A percentile compares a stretch with the other conserved stretches of the same genome.
phyloP scores from a whole-genome alignment of 2,329 filamentous ascomycete species.

The Pseudocercospora pini-densiflorae region DNA sequence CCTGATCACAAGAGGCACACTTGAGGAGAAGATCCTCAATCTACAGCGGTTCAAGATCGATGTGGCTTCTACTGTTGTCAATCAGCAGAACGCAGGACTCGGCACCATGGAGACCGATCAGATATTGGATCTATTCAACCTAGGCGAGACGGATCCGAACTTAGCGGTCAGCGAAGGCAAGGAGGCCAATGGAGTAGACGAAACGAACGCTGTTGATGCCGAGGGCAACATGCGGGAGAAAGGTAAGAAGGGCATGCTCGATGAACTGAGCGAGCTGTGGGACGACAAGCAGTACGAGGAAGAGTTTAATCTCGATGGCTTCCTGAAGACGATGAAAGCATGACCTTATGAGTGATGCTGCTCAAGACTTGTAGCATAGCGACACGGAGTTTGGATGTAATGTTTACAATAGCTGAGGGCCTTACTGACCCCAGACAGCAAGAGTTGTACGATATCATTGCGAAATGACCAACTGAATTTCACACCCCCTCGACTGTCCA shows the following conservation, averaged over 20 bases:
- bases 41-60: constrained; percentile 99
- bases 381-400: neutral
- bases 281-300: constrained; percentile 98
- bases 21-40: constrained; percentile 96
- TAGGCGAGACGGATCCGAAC: constrained; percentile 70
- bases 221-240: constrained; percentile 91
- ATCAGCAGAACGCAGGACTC: constrained; percentile 96
- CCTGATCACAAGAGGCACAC: constrained; percentile 89
- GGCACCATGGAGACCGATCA: constrained; percentile 98
- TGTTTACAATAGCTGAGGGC: neutral
- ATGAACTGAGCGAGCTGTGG: constrained; percentile 95
- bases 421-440: neutral
- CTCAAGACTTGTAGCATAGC: constrained; percentile 8
- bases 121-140: constrained; percentile 93
- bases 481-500: neutral
- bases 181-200: constrained; percentile 66
- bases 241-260: constrained; percentile 94
- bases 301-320: constrained; percentile 94
- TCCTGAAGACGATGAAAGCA: constrained; percentile 87
- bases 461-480: neutral
- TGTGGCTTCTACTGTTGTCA: constrained; percentile 96
- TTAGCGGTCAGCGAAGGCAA: constrained; percentile 40
- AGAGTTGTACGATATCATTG: neutral
- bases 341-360: constrained; percentile 19
- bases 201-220: constrained; percentile 74